Base-by-base conservation (phyloP, 441 rosid genomes). In the Macaranga tanarius region DNA sequence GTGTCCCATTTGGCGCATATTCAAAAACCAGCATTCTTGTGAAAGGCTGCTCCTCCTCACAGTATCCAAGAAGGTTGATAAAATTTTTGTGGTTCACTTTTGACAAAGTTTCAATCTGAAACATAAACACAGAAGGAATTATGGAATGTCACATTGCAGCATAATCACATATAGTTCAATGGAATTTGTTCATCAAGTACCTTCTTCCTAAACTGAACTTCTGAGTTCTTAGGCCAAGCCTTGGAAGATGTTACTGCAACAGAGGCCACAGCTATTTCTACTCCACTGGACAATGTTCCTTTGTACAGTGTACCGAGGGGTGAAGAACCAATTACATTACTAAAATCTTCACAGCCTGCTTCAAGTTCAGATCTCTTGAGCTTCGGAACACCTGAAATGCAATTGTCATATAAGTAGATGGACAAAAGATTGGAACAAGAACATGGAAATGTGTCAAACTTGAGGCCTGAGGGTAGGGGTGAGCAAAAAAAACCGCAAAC, bases 261-360 rank as follows among this genome's bases (percentile, higher is more conserved):
- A 15, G 98, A 87, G 48, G 89, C 83, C 79, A 93, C 98, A 4
- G 95, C 96, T 40, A 96, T 87, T 83, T 96, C 99, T 76, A 85
- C 92, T 40, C 97, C 98, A 73, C 90, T 93, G 3, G 99, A 89
- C 19, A 93, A 77, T 65, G 97, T 96, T 10, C 98, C 99, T 78
- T 96, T 96, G 65, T 93, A 96, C 22, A 90, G 84, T 2, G 85
- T 84, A 22, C 96, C 92, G 34, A 86, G 87, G 15, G 92, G 81
- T 72, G 88, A 88, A 64, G 89, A 75, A 47, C 92, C 99, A 31
- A 96, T 90, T 79, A 96, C 88, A 76, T 96, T 96, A 70, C 98
- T 96, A 77, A 96, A 96, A 80, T 93, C 98, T 83, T 96, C 99
- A 69, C 99, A 93, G 28, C 97, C 99, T 62, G 90, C 92, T 84